phyloP scores from a whole-genome alignment of 78 protist species.

The Chrysochromulina parva region DNA sequence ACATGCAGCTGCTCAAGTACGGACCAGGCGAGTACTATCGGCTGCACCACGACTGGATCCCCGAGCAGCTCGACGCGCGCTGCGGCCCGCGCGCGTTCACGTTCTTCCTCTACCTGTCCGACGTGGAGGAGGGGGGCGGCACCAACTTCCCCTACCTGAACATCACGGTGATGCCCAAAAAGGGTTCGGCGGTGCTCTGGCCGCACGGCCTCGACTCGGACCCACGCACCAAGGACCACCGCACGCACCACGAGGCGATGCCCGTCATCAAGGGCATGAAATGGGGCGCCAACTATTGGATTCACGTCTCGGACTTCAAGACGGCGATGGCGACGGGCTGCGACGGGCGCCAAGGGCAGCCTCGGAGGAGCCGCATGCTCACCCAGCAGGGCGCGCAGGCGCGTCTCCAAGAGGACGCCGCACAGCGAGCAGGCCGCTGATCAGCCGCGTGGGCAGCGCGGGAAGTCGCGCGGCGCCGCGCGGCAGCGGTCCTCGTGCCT shows the following conservation, averaged over 20 bases:
- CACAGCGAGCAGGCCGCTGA: no score
- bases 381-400: no score
- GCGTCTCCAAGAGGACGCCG: no score
- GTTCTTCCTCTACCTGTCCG: slow-evolving; percentile 1
- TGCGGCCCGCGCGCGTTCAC: slow-evolving; percentile 17
- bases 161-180: not conserved
- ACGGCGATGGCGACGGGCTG: not conserved
- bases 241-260: slow-evolving; percentile 15
- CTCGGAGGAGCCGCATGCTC: not conserved
- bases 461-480: no score
- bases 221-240: not conserved
- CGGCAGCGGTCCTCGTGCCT: no score
- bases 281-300: not conserved
- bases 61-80: not conserved
- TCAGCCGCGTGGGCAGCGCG: no score
- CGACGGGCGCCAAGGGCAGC: not conserved
- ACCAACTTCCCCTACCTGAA: not conserved
- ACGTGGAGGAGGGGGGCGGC: not conserved
- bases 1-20: not conserved
- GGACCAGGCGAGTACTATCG: slow-evolving; percentile 4
- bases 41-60: slow-evolving; percentile 8
- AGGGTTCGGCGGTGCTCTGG: not conserved
- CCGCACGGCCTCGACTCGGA: not conserved
- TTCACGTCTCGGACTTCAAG: not conserved
- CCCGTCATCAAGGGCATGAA: not conserved